Conservation (phyloP, 176 grass and related monocot species). For the Pontederia crassipes region DNA sequence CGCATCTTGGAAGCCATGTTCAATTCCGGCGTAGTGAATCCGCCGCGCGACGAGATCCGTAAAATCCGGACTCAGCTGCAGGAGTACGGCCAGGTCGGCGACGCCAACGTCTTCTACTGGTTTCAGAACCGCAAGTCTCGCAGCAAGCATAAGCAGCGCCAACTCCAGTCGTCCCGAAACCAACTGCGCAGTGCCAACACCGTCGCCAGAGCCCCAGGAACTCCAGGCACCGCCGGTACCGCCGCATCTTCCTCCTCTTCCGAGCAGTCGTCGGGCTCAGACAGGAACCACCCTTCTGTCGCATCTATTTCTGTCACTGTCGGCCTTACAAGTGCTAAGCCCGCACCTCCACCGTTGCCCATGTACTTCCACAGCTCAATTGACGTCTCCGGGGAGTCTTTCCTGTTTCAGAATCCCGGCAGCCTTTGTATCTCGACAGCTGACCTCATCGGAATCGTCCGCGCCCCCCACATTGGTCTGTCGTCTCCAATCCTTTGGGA, state of each 20-base stretch:
- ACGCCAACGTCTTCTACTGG: slow-evolving; percentile 98
- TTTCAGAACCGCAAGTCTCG: slow-evolving; percentile 99
- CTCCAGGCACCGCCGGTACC: not conserved
- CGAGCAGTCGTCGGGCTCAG: slow-evolving; percentile 59
- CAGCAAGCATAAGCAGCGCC: slow-evolving; percentile 70
- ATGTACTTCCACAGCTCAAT: slow-evolving; percentile 16
- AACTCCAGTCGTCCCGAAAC: slow-evolving; percentile 1
- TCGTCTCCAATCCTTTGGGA: slow-evolving; percentile 18
- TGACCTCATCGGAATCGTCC: slow-evolving; percentile 36
- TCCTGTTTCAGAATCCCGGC: slow-evolving; percentile 30
- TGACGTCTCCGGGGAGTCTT: slow-evolving; percentile 18
- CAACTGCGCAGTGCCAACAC: not conserved
- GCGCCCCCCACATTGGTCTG: slow-evolving; percentile 1
- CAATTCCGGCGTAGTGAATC: slow-evolving; percentile 92
- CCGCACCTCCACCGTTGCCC: slow-evolving; percentile 22
- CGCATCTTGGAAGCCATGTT: slow-evolving; percentile 91
- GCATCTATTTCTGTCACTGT: not conserved
- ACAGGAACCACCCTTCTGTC: slow-evolving; percentile 23
- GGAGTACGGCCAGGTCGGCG: slow-evolving; percentile 78
- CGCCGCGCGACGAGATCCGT: slow-evolving; percentile 86
- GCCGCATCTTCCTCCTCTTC: slow-evolving; percentile 60
- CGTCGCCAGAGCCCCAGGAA: not conserved
- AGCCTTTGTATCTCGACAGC: slow-evolving; percentile 36
- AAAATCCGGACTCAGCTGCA: slow-evolving; percentile 78
- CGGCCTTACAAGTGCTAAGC: slow-evolving; percentile 10